Percentiles rank a stretch among this genome's conserved stretches.
phyloP scores from a whole-genome alignment of 1,284 basidiomycete genomes.

The Leccinum pachyderme region DNA sequence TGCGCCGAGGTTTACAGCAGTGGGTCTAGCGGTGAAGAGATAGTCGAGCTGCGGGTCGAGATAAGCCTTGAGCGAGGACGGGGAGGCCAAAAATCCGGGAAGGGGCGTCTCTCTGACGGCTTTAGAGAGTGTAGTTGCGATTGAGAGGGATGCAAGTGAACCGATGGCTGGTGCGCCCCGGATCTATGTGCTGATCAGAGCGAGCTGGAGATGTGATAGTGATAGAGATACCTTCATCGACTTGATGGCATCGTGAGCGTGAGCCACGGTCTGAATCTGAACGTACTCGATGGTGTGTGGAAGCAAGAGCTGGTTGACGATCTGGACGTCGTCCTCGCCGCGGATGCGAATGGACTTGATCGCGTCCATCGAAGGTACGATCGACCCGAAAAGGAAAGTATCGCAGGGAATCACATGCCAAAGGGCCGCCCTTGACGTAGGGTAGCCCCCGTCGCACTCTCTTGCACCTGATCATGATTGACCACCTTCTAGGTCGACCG shows the following conservation, averaged over 20 bases:
- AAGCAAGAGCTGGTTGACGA: constrained; percentile 82
- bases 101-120: constrained; percentile 42
- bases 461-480: constrained; percentile 59
- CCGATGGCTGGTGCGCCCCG: constrained; percentile 94
- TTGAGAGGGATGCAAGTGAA: constrained; percentile 79
- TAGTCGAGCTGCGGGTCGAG: constrained; percentile 62
- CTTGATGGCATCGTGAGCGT: constrained; percentile 90
- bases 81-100: constrained; percentile 51
- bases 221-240: constrained; percentile 71
- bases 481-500: constrained; percentile 79
- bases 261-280: constrained; percentile 66
- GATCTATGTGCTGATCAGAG: constrained; percentile 47
- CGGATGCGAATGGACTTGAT: constrained; percentile 62
- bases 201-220: neutral
- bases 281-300: constrained; percentile 80
- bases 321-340: constrained; percentile 68
- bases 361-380: constrained; percentile 19
- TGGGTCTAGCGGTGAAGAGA: constrained; percentile 85
- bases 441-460: constrained; percentile 10
- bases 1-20: constrained; percentile 88
- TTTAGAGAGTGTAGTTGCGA: constrained; percentile 61
- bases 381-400: constrained; percentile 23
- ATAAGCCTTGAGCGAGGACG: constrained; percentile 48
- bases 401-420: constrained; percentile 39
- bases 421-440: neutral